Conservation (phyloP, 2,329 filamentous ascomycete species). For the Ophiostoma novo-ulmi region DNA sequence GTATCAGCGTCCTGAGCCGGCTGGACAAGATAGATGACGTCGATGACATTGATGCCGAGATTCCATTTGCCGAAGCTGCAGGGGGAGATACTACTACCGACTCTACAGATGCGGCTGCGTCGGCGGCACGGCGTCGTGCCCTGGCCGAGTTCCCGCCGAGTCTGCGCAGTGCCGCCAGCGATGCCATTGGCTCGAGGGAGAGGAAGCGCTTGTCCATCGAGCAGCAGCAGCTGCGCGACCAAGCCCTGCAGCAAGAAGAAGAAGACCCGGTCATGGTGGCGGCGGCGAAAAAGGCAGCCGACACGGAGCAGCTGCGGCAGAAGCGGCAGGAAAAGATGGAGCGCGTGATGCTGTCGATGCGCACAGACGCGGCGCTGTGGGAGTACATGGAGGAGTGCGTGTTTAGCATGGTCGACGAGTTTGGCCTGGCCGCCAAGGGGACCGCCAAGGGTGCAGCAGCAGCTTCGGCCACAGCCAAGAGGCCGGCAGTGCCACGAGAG, state of each 20-base stretch:
- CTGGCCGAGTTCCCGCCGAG: constrained; percentile 40
- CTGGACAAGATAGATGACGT: neutral
- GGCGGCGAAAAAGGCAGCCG: constrained; percentile 39
- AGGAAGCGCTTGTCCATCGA: neutral
- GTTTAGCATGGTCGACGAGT: constrained; percentile 53
- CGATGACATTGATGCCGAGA: neutral
- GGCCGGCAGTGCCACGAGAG: constrained; percentile 33
- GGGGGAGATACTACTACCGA: neutral
- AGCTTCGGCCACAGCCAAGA: too few relatives aligned
- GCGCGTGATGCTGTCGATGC: constrained; percentile 48
- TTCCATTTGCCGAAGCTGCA: neutral
- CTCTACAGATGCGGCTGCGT: neutral
- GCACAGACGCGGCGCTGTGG: constrained; percentile 63
- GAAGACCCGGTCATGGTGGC: neutral
- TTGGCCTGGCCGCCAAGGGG: constrained; percentile 33
- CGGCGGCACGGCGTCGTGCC: constrained; percentile 31
- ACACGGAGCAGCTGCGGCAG: constrained; percentile 26
- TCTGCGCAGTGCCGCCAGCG: constrained; percentile 38
- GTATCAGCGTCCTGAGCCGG: neutral
- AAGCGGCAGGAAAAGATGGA: constrained; percentile 38
- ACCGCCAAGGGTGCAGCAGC: too few relatives aligned
- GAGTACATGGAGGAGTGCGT: constrained; percentile 60
- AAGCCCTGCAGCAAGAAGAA: neutral
- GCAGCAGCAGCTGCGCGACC: neutral
- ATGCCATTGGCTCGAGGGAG: constrained; percentile 37